Base-by-base conservation (phyloP, 2,329 filamentous ascomycete genomes). In the Boeremia exigua region DNA sequence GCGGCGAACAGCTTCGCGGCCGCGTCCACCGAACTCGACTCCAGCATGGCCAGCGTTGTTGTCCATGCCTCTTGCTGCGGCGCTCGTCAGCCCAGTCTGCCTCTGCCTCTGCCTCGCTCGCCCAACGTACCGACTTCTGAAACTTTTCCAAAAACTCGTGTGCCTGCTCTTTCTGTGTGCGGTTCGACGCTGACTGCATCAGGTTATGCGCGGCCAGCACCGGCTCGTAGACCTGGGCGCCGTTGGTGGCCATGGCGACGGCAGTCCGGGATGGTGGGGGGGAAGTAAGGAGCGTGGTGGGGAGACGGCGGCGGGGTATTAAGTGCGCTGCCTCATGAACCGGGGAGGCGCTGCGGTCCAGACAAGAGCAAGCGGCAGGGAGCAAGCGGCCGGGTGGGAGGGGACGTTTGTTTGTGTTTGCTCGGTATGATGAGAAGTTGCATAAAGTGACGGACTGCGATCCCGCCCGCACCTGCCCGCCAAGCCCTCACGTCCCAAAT, bases 1-100 rank as follows among this genome's bases (percentile, higher is more conserved):
- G 95, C 95, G 42, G 95, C 95, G 77, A 99, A 99, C 58, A 99
- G 82, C 75, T 95, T 95, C 25, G 91, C 91, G 75, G 96, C 92
- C 46, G 89, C 84, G 60, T 93, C 88, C 51, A 89, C 86, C 61
- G 89, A 84, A 45, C 80, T 71, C 14, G 91, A 90, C 75, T 96
- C 91, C 60, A 99, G 81, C 60, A 99, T 91, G 48, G 88, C 86
- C 74, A 97, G 88, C 60, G 92, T 93, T 42, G 89, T 88, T 39
- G 88, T 88, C 95, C 95, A 99, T 66, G 95, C 95, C 75, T 92
- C 91, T 72, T 90, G 84, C 92, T 96, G 74, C 50, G 54, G 36
- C 55, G 40, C 59, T 49, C 51, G 48, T 68, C 60, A 75, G 63
- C 63, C 61, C 58, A 49, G 23, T 40, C 54, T 63, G 65, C 61